Conservation (phyloP, 768 basidiomycete genomes). For the Trametes villosa region DNA sequence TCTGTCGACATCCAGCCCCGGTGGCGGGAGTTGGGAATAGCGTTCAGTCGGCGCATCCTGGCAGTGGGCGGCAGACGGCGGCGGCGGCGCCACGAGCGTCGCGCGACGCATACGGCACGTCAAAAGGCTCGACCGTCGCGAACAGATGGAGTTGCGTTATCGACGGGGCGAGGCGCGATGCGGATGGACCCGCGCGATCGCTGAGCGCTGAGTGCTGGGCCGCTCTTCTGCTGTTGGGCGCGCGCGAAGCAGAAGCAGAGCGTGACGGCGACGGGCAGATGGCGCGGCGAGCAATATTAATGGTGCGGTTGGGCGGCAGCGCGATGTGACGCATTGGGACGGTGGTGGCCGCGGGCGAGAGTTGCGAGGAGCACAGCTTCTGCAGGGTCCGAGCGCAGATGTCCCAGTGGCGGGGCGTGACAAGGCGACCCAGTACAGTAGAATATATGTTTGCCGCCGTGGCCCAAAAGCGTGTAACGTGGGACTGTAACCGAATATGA, state of each 20-base stretch:
- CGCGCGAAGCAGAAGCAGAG: too few species aligned
- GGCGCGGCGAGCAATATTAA: not conserved
- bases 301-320: not conserved
- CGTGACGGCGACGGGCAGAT: too few species aligned
- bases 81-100: too few species aligned
- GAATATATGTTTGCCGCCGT: too few species aligned
- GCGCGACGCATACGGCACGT: not conserved
- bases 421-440: not conserved
- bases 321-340: not conserved
- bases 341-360: not conserved
- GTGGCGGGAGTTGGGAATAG: too few species aligned
- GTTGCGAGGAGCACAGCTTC: not conserved
- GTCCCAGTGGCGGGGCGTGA: not conserved
- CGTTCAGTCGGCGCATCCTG: too few species aligned
- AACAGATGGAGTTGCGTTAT: not conserved
- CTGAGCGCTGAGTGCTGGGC: too few species aligned
- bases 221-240: not conserved
- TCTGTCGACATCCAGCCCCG: too few species aligned
- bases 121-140: not conserved
- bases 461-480: too few species aligned
- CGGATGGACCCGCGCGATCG: not conserved
- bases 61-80: too few species aligned
- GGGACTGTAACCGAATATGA: too few species aligned
- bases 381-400: not conserved
- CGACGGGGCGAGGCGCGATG: not conserved